Evolutionary conservation across 1,139 yeast genomes (phyloP), one percentile per base, ranked within the genome.

Genomic region (Geotrichum bryndzae): DNA sequence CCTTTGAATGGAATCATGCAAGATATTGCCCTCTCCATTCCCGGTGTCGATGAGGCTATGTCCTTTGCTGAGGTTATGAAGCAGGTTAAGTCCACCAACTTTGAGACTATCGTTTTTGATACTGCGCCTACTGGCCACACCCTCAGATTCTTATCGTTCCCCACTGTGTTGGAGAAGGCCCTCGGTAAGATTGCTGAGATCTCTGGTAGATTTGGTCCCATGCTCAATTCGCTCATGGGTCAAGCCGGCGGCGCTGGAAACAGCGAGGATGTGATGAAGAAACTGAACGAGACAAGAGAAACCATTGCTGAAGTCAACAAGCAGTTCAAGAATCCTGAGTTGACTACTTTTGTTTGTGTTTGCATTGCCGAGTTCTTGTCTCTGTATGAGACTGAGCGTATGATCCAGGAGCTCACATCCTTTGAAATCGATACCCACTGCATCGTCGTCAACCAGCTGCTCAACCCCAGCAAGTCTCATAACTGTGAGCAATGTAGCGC

Each of bases 41-140:
- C 99, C 11, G 99, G 99, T 75, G 91, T 94, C 57, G 99, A 94
- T 74, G 99, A 94, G 79, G 98, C 98, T 0, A 82, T 94, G 70
- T 90, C 97, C 45, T 94, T 94, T 73, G 95, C 96, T 87, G 99
- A 94, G 77, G 98, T 94, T 33, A 84, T 94, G 82, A 94, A 94
- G 74, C 98, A 94, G 72, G 94, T 94, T 75, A 92, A 91, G 77
- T 85, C 84, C 67, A 97, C 91, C 76, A 77, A 80, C 50, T 94
- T 88, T 73, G 90, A 88, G 69, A 91, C 96, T 13, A 92, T 94
- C 68, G 90, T 94, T 67, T 94, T 94, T 71, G 99, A 94, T 74
- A 94, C 99, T 27, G 99, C 99, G 0, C 99, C 99, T 68, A 94
- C 99, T 0, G 99, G 99, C 51, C 99, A 94, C 76, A 94, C 99